Base-by-base conservation (phyloP, 169 alveolate genomes). In the Plasmodium cynomolgi region DNA sequence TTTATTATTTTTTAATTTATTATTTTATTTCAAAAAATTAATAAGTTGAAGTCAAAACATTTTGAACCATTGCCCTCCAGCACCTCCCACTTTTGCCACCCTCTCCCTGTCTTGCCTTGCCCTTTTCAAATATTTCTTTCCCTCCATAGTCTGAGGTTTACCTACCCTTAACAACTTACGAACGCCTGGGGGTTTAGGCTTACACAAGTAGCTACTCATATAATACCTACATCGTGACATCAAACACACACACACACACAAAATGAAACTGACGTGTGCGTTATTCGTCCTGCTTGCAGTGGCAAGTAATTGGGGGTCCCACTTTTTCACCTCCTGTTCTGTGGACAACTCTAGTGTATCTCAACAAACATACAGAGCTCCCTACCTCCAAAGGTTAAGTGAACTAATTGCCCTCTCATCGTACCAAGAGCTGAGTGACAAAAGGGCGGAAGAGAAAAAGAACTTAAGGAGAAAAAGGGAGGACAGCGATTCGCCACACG, bases 391-490 rank as follows among this genome's bases (percentile, higher is more conserved):
- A 15, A 73, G 47, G 17, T n/a, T 71, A 56, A 68, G 72, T 20
- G 58, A 82, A 82, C 39, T 15, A 5, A 50, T 54, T 56, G 71
- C 26, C 37, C 44, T 23, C 62, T 17, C 23, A 31, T 31, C 79
- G n/a, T 11, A 71, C 41, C 13, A 41, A 71, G 71, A 26, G 34
- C 33, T 84, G 26, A 84, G 34, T 56, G 41, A 71, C 71, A 39
- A 56, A 84, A 71, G 72, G 39, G 58, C 26, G 20, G 93, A 85
- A n/a, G 73, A 75, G 26, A 85, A 85, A 50, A 75, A 11, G 31
- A 85, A 77, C 80, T 47, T 85, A 31, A 74, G 93, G 44, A 85
- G 72, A 85, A 85, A 85, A 74, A 33, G 85, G 62, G 54, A 58
- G 39, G 50, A 77, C 17, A 54, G 15, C 11, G 23, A 73, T n/a